A percentile compares a stretch with the other conserved stretches of the same genome.
phyloP scores from a whole-genome alignment of 768 basidiomycete genomes.

The Psilocybe azurescens region DNA sequence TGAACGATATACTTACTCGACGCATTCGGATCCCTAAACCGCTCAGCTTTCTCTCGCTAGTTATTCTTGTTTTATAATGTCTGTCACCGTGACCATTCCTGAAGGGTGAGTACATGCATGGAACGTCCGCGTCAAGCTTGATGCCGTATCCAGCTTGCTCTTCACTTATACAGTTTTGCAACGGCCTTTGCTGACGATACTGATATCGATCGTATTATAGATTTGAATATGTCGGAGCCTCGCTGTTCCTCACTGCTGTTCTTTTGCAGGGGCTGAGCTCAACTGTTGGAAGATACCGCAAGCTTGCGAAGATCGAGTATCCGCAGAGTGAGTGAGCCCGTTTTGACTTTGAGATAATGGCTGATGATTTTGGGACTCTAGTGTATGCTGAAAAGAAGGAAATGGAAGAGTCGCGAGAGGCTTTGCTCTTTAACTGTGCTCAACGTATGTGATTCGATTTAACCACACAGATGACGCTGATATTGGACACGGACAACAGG shows the following conservation, averaged over 20 bases:
- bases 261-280: constrained; percentile 55
- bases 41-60: too few relatives aligned
- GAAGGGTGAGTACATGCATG: neutral
- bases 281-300: constrained; percentile 49
- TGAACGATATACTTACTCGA: neutral
- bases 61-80: neutral
- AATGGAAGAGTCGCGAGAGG: constrained; percentile 52
- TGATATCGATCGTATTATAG: constrained; percentile 31
- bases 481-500: constrained; percentile 38
- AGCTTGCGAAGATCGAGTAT: constrained; percentile 60
- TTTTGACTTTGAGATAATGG: too few relatives aligned
- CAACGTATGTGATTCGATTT: constrained; percentile 57
- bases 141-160: too few relatives aligned
- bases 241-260: constrained; percentile 55
- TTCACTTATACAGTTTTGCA: too few relatives aligned
- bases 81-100: constrained; percentile 6
- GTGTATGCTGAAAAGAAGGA: constrained; percentile 76
- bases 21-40: too few relatives aligned
- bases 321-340: constrained; percentile 61
- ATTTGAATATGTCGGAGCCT: constrained; percentile 60
- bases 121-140: too few relatives aligned
- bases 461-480: too few relatives aligned
- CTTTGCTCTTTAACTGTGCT: constrained; percentile 69
- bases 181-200: too few relatives aligned
- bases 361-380: constrained; percentile 25